These are phyloP conservation scores for Aureobasidium lini DNA, from an alignment of 2,329 filamentous ascomycete species.

Conservation along the genomic window DNA sequence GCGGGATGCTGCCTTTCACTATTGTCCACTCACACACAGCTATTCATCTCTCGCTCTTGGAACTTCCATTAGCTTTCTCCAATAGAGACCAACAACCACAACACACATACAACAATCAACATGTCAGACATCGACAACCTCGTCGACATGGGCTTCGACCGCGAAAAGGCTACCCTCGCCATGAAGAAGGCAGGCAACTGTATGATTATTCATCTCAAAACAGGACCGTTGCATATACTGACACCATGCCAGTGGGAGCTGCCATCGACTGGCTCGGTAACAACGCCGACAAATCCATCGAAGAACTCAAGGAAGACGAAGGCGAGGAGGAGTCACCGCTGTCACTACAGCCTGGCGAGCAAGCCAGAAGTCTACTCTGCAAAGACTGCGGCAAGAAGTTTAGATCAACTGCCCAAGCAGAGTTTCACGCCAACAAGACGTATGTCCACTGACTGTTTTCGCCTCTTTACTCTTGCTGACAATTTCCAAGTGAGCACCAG, in stretches of 20 bases:
- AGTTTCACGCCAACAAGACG: conserved; percentile 87
- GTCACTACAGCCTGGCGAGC: conserved; percentile 61
- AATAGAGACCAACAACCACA: background rate
- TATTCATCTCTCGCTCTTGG: background rate
- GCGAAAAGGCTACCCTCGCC: conserved; percentile 72
- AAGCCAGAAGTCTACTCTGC: conserved; percentile 77
- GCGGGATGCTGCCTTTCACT: too few species aligned
- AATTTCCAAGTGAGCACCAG: conserved; percentile 59
- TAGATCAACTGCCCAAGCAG: conserved; percentile 69
- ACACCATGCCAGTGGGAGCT: conserved; percentile 57
- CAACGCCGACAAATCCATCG: conserved; percentile 79
- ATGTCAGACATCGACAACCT: conserved; percentile 53
- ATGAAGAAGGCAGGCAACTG: conserved; percentile 74
- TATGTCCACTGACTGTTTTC: conserved; percentile 30
- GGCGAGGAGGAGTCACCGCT: conserved; percentile 42
- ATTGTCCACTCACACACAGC: too few species aligned
- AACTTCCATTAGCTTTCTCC: too few species aligned
- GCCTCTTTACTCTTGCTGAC: background rate
- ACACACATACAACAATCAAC: conserved; percentile 15
- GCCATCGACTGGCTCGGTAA: conserved; percentile 93
- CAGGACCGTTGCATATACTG: background rate
- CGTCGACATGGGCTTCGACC: conserved; percentile 70
- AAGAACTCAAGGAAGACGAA: conserved; percentile 59
- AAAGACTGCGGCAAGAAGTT: conserved; percentile 94
- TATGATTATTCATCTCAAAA: conserved; percentile 38